Evolutionary conservation across 108 stramenopile species (phyloP).

Genomic region (Conticribra guillardii): DNA sequence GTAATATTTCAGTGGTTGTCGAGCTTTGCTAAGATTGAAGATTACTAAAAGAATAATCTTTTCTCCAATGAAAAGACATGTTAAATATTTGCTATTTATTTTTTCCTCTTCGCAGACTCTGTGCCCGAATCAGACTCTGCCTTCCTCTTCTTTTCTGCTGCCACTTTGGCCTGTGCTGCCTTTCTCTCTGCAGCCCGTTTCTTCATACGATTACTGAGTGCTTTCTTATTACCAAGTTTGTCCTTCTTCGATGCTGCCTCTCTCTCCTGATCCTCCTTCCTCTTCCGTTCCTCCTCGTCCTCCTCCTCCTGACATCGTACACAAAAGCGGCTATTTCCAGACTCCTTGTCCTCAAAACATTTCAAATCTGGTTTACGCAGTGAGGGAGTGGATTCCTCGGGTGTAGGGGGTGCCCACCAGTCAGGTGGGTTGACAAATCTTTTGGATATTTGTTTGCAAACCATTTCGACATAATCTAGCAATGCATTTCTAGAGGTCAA

Average conservation of each 20-base stretch:
- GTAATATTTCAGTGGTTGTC: too few relatives aligned
- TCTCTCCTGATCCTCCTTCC: conserved; percentile 54
- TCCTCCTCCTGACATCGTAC: conserved; percentile 75
- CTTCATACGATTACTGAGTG: conserved; percentile 59
- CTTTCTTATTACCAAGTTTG: conserved; percentile 40
- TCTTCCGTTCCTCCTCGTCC: conserved; percentile 56
- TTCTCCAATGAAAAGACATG: too few relatives aligned
- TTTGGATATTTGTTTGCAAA: conserved; percentile 77
- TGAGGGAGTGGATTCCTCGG: conserved; percentile 57
- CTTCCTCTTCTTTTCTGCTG: too few relatives aligned
- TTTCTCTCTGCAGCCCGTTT: conserved; percentile 40
- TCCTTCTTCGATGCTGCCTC: conserved; percentile 55
- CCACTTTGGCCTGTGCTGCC: too few relatives aligned
- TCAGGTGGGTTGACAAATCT: conserved; percentile 74
- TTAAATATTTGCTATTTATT: too few relatives aligned
- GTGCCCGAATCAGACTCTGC: neutral
- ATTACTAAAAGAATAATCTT: too few relatives aligned
- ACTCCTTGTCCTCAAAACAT: conserved; percentile 70
- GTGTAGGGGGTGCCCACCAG: conserved; percentile 73
- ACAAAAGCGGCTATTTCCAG: conserved; percentile 64
- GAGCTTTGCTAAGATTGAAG: too few relatives aligned
- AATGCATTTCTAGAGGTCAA: conserved; percentile 63
- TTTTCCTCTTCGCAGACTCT: too few relatives aligned
- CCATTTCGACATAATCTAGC: conserved; percentile 96
- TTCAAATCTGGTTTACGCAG: conserved; percentile 70